phyloP scores from a whole-genome alignment of 306 rosid species.

The Albizia julibrissin region DNA sequence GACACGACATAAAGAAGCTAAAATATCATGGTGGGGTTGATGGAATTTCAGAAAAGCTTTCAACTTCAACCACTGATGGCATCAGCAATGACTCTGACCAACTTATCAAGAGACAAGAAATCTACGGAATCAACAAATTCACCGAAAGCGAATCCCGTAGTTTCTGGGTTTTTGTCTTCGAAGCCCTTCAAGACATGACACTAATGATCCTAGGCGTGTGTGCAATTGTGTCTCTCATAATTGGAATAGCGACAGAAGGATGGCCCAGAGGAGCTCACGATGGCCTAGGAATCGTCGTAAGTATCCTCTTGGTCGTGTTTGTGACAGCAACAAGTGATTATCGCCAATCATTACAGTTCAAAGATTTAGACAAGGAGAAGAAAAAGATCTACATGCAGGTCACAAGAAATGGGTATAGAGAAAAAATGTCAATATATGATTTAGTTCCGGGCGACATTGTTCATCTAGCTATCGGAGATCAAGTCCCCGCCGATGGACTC shows the following conservation, averaged over 20 bases:
- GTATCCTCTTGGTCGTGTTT: conserved; percentile 85
- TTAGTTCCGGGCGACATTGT: conserved; percentile 92
- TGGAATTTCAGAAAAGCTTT: conserved; percentile 71
- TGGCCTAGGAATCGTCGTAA: conserved; percentile 94
- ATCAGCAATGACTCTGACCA: conserved; percentile 44
- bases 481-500: conserved; percentile 91
- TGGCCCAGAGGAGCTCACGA: conserved; percentile 98
- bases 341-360: conserved; percentile 88
- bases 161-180: conserved; percentile 80
- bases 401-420: conserved; percentile 88
- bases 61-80: conserved; percentile 64
- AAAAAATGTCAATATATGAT: conserved; percentile 80
- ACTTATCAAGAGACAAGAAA: conserved; percentile 49
- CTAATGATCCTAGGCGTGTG: conserved; percentile 91
- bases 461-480: conserved; percentile 88
- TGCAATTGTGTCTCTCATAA: conserved; percentile 74
- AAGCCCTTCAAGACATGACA: conserved; percentile 95
- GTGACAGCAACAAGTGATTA: conserved; percentile 93
- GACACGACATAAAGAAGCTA: conserved; percentile 76
- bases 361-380: conserved; percentile 95
- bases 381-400: conserved; percentile 84
- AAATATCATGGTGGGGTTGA: conserved; percentile 73
- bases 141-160: conserved; percentile 69
- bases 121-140: conserved; percentile 77
- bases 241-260: conserved; percentile 81